Conservation (phyloP, 2,329 filamentous ascomycete genomes). For the Arachnomyces sp. region DNA sequence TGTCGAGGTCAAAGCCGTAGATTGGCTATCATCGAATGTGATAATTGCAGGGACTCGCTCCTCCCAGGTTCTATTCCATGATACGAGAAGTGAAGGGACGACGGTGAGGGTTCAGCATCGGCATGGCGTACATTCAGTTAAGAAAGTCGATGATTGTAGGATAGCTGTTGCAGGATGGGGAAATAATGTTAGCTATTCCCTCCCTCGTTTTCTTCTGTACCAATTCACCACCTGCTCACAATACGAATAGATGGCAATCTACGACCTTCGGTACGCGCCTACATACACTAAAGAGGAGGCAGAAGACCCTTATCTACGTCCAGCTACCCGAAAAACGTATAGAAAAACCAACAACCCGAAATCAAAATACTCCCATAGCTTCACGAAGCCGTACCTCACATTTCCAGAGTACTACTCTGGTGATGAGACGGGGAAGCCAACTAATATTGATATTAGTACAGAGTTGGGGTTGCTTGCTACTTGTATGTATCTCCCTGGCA, state of each 20-base stretch:
- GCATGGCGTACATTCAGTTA: conserved; percentile 26
- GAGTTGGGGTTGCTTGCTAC: conserved; percentile 32
- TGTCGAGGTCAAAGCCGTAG: conserved; percentile 25
- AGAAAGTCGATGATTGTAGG: conserved; percentile 27
- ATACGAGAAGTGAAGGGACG: conserved; percentile 26
- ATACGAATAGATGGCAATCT: conserved; percentile 30
- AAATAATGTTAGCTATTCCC: conserved; percentile 17
- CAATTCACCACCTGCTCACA: neutral
- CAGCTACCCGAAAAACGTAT: no score
- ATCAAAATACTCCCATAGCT: conserved; percentile 21
- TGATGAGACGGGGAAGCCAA: conserved; percentile 16
- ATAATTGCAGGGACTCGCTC: conserved; percentile 29
- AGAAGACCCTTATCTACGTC: no score
- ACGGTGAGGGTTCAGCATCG: conserved; percentile 27
- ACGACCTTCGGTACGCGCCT: conserved; percentile 31
- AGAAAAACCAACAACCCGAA: conserved; percentile 17
- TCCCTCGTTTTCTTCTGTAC: neutral
- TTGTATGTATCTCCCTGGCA: conserved; percentile 19
- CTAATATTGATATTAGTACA: conserved; percentile 29
- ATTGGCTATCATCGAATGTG: conserved; percentile 30
- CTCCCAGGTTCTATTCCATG: conserved; percentile 27
- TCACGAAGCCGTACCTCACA: conserved; percentile 27
- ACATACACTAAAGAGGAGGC: conserved; percentile 16
- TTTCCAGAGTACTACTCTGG: conserved; percentile 24
- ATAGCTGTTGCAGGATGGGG: conserved; percentile 27